Base-by-base conservation (phyloP, 2,329 filamentous ascomycete genomes). In the Thielaviopsis punctulata region DNA sequence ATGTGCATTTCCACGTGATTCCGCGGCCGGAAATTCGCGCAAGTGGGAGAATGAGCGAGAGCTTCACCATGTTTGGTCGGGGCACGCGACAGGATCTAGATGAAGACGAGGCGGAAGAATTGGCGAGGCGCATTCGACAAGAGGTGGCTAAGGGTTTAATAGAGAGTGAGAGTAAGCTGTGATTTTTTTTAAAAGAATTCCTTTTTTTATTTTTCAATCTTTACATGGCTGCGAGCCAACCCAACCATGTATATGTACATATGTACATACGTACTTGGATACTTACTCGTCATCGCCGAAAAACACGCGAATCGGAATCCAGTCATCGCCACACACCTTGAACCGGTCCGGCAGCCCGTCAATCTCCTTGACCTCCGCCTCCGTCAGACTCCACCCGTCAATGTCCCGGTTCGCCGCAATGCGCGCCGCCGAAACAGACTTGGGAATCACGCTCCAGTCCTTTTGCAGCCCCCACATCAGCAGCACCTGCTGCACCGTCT, bases 1-100 rank as follows among this genome's bases (percentile, higher is more conserved):
- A 96, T 65, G 82, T 93, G 48, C 90, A 98, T 65, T 96, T 93
- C 64, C 92, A 98, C 60, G 76, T 96, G 50, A 93, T 98, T 30
- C 90, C 90, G 0, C 71, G 90, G 36, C 88, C 89, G 0, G 79
- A 84, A 67, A 76, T 75, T 54, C 70, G 69, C 58, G 75, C 69
- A 46, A 73, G 70, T 57, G 73, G 69, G 6, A 63, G 68, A 46
- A 69, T 68, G 59, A 76, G 75, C 54, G 72, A 76, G 69, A 80
- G 79, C 62, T 89, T 87, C 68, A 86, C 82, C 46, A 89, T 89
- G 84, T 90, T 90, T 68, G 86, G 85, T 1, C 67, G 81, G 13
- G 86, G 86, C 0, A 71, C 75, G 62, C 69, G 86, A 52, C 78
- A 82, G 57, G 85, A 90, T 56, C 62, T 90, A 52, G 84, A 89